Conservation (phyloP, 345 rosid species). For the Heritiera littoralis region DNA sequence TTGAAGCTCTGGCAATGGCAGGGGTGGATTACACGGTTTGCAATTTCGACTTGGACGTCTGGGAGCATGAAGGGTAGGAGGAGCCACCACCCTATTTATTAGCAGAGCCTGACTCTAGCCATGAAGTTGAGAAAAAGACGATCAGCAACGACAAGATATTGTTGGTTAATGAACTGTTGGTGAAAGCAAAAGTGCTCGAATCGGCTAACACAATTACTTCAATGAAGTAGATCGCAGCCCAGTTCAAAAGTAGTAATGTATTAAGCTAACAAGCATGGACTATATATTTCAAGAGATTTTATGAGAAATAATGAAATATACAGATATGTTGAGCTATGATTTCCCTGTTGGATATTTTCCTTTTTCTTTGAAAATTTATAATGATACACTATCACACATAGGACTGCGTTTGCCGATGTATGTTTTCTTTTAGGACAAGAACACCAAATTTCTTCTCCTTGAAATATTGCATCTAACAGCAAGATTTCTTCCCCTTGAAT, state of each 20-base stretch:
- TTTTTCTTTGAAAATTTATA: not conserved
- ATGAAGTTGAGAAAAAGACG: not conserved
- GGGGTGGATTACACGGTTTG: conserved; percentile 16
- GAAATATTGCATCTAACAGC: too few species aligned
- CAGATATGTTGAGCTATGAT: not conserved
- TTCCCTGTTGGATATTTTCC: not conserved
- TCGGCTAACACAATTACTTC: conserved; percentile 18
- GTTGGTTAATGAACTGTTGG: not conserved
- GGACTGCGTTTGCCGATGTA: not conserved
- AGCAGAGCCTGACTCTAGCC: not conserved
- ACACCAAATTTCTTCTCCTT: too few species aligned
- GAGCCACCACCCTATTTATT: conserved; percentile 3
- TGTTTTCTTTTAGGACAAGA: too few species aligned
- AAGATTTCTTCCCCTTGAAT: too few species aligned
- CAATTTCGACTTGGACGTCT: not conserved
- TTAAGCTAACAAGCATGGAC: not conserved
- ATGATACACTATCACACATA: too few species aligned
- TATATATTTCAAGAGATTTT: not conserved
- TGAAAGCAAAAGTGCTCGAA: conserved; percentile 15
- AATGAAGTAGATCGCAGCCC: not conserved
- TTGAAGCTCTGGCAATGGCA: conserved; percentile 24
- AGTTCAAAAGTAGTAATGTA: not conserved
- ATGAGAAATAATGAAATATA: not conserved
- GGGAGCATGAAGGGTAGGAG: conserved; percentile 4
- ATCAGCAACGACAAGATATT: not conserved